Conservation (phyloP, 2,329 filamentous ascomycete species). For the Pestalotiopsis sp. region DNA sequence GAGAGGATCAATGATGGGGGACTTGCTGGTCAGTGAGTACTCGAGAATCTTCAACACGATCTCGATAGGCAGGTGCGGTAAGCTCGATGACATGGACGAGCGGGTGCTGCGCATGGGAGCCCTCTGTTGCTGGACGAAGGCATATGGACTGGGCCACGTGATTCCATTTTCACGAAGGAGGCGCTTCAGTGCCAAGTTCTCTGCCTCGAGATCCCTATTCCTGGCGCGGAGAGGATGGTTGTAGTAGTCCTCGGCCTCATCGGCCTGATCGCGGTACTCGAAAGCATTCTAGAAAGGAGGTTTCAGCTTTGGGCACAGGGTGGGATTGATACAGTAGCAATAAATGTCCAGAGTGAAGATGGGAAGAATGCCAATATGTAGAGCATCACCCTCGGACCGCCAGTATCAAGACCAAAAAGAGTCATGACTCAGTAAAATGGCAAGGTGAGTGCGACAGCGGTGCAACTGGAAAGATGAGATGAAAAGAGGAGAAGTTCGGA, state of each 20-base stretch:
- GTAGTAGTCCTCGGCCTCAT: constrained; percentile 48
- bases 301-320: neutral
- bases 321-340: too few relatives aligned
- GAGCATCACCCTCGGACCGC: too few relatives aligned
- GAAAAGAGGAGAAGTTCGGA: neutral
- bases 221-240: constrained; percentile 48
- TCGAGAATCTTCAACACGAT: constrained; percentile 52
- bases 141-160: constrained; percentile 43
- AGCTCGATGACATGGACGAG: constrained; percentile 11
- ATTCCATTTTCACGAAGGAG: constrained; percentile 54
- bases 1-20: constrained; percentile 56
- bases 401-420: too few relatives aligned
- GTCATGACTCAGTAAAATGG: too few relatives aligned
- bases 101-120: constrained; percentile 14
- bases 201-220: constrained; percentile 45
- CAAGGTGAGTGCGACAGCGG: too few relatives aligned
- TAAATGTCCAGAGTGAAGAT: too few relatives aligned
- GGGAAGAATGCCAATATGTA: too few relatives aligned
- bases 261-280: constrained; percentile 54
- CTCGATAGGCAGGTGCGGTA: constrained; percentile 51
- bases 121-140: constrained; percentile 26
- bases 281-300: constrained; percentile 32
- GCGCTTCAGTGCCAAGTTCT: constrained; percentile 51
- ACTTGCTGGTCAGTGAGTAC: constrained; percentile 47
- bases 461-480: neutral